phyloP scores from a whole-genome alignment of 73 alveolate genomes.

The Paramecium biaurelia region DNA sequence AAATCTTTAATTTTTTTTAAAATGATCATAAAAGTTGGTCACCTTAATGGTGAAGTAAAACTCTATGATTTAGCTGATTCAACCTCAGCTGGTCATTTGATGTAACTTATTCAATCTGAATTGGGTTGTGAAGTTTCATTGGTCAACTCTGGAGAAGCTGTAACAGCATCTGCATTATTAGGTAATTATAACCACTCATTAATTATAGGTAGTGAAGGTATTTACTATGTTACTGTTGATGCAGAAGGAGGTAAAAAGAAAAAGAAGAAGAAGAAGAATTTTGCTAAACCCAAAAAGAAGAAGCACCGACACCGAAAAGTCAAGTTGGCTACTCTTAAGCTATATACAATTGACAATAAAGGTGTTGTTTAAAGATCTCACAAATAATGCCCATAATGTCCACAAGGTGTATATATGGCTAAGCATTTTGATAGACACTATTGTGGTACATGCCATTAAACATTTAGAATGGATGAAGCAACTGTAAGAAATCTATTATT shows the following conservation, averaged over 20 bases:
- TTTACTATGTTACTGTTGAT: constrained; percentile 45
- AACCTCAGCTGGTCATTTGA: constrained; percentile 46
- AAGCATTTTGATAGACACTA: constrained; percentile 93
- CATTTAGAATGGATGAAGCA: constrained; percentile 64
- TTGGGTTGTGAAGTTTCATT: constrained; percentile 53
- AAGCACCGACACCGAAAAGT: constrained; percentile 69
- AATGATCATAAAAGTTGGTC: constrained; percentile 25
- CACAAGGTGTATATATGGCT: constrained; percentile 93
- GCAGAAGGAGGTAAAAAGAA: constrained; percentile 63
- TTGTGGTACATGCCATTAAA: constrained; percentile 88
- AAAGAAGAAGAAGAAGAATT: constrained; percentile 65
- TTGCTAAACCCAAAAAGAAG: constrained; percentile 59
- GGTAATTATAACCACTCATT: background rate
- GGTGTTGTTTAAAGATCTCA: constrained; percentile 82
- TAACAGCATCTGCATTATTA: constrained; percentile 52
- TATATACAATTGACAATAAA: constrained; percentile 80
- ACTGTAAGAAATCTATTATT: constrained; percentile 32
- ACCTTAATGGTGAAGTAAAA: constrained; percentile 58
- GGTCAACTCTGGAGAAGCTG: constrained; percentile 42
- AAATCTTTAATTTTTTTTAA: background rate
- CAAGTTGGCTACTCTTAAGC: constrained; percentile 82
- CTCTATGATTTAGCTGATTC: constrained; percentile 48
- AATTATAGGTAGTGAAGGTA: background rate
- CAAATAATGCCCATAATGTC: constrained; percentile 86
- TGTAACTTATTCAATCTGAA: constrained; percentile 39